Percentiles rank a stretch among this genome's conserved stretches.
These are phyloP conservation scores for Aspergillus nidulans DNA, from an alignment of 495 filamentous ascomycete species.

Conservation along the genomic window DNA sequence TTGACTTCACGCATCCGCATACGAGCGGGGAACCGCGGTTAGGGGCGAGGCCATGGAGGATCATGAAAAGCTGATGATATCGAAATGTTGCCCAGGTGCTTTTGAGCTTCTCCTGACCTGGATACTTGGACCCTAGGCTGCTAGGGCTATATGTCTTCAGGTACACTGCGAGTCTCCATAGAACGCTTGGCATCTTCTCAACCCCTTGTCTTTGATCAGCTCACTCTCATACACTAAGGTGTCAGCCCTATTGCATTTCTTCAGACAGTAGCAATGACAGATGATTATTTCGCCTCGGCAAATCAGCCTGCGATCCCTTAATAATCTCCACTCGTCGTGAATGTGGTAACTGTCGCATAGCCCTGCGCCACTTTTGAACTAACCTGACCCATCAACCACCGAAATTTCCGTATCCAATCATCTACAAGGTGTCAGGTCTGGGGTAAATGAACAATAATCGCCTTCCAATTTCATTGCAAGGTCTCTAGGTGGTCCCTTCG, in stretches of 20 bases:
- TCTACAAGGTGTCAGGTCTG: not conserved
- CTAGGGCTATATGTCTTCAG: not conserved
- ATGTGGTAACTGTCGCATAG: too few species aligned
- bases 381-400: not conserved
- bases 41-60: not conserved
- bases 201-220: not conserved
- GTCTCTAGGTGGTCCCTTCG: not conserved
- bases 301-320: not conserved
- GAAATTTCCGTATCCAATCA: not conserved
- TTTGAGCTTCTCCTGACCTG: too few species aligned
- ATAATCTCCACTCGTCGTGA: too few species aligned
- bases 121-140: not conserved
- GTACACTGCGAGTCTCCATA: not conserved
- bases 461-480: not conserved
- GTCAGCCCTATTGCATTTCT: not conserved
- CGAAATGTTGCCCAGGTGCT: too few species aligned
- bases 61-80: too few species aligned
- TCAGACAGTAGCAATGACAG: not conserved
- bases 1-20: slow-evolving; percentile 11
- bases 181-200: not conserved
- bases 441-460: not conserved
- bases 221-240: not conserved
- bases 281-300: not conserved
- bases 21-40: not conserved
- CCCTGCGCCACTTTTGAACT: not conserved